Evolutionary conservation across 345 rosid genomes (phyloP), one percentile per base, ranked within the genome.

Genomic region (Microcos paniculata): DNA sequence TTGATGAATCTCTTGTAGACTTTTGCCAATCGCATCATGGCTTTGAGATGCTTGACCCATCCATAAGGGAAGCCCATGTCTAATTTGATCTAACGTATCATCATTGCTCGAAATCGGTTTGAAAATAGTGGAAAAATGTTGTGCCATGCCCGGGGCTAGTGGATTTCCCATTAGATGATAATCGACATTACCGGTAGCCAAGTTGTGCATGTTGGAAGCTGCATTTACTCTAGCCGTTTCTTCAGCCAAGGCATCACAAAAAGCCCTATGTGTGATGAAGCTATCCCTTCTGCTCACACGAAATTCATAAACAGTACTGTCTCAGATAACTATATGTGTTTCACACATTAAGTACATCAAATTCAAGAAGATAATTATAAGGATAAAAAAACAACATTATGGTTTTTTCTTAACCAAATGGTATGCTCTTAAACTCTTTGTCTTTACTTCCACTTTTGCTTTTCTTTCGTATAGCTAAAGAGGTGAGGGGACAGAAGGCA

Each of bases 231-330:
- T 88, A 1, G 97, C 97, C 4, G 98, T 87, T 86, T 96, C 98
- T 83, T 93, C 97, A 2, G 99, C 99, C 70, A 96, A 89, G 15
- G 99, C 99, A 48, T 93, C 98, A 58, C 99, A 96, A 78, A 92
- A 96, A 6, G 99, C 99, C 80, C 99, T 87, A n/a, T 96, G 99
- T 10, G 98, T 96, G 51, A 96, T 84, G 77, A 96, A 96, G 75
- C 98, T 96, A 75, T 96, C 99, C 66, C 98, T 80, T 89, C 99
- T 96, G 89, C 81, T 62, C 78, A 51, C 55, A 52, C 61, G 67
- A 67, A 67, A 35, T 0, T 51, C 68, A 51, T 51, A 57, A 73
- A 49, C 24, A 62, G 62, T 40, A n/a, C n/a, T n/a, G 73, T 62
- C 59, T 69, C 72, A 83, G 26, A n/a, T 56, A 30, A 28, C 58